A percentile compares a stretch with the other conserved stretches of the same genome.
Evolutionary conservation across 164 flowering plant species (phyloP).

Genomic region (Vitis labrusca): DNA sequence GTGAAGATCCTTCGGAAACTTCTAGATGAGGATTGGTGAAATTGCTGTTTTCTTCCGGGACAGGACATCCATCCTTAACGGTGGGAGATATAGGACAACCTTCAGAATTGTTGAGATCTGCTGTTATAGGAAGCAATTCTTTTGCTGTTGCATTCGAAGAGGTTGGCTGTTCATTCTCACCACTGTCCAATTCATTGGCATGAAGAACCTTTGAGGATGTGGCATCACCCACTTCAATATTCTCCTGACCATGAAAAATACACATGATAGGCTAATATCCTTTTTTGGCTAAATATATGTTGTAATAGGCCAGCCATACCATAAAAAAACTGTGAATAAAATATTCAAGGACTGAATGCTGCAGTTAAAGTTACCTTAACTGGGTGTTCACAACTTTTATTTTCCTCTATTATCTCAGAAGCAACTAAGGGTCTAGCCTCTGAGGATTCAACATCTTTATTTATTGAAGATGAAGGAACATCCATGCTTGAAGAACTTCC

Average conservation of each 20-base stretch:
- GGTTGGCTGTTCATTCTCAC: conserved; percentile 21
- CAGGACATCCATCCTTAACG: conserved; percentile 15
- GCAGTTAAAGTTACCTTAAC: conserved; percentile 23
- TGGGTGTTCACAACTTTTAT: conserved; percentile 10
- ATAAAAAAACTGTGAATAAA: not conserved
- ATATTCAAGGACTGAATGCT: not conserved
- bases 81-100: conserved; percentile 16
- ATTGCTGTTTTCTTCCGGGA: no score
- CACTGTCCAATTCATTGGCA: conserved; percentile 10
- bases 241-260: conserved; percentile 14
- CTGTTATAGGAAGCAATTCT: conserved; percentile 8
- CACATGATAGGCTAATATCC: not conserved
- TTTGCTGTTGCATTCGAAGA: conserved; percentile 16
- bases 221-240: conserved; percentile 8
- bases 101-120: conserved; percentile 6
- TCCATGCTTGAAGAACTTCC: conserved; percentile 38
- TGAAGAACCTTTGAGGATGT: conserved; percentile 18
- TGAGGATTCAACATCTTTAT: conserved; percentile 16
- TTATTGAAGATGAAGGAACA: conserved; percentile 23
- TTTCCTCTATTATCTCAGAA: conserved; percentile 24
- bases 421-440: conserved; percentile 15
- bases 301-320: not conserved
- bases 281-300: no score
- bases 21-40: no score
- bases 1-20: no score